These are phyloP conservation scores for Epichloe aotearoae DNA, from an alignment of 2,329 filamentous ascomycete species.

Conservation along the genomic window DNA sequence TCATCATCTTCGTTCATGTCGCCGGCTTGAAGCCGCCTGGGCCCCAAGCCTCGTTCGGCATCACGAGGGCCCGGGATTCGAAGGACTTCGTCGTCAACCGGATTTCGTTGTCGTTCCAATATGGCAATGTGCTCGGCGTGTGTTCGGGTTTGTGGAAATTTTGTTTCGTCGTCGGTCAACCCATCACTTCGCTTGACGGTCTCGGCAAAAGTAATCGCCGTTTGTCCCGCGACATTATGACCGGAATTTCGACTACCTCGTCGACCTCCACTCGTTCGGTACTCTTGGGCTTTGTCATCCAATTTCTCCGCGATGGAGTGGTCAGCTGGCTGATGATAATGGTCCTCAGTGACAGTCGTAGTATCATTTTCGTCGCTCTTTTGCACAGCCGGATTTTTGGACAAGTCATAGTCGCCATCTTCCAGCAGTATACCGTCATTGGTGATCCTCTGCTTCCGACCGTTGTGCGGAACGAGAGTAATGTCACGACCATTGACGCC, in stretches of 20 bases:
- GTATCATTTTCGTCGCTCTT: constrained; percentile 27
- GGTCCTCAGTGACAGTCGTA: constrained; percentile 16
- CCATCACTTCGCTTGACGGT: constrained; percentile 49
- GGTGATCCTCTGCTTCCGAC: constrained; percentile 40
- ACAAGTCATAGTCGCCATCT: constrained; percentile 21
- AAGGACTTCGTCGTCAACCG: constrained; percentile 58
- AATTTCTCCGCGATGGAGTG: constrained; percentile 3
- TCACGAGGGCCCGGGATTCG: constrained; percentile 88
- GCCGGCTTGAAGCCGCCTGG: constrained; percentile 35
- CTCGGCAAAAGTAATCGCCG: constrained; percentile 53
- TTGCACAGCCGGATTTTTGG: constrained; percentile 8
- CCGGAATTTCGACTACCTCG: constrained; percentile 1
- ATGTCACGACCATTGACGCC: constrained; percentile 56
- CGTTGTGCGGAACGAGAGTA: constrained; percentile 47
- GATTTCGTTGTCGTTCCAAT: constrained; percentile 68
- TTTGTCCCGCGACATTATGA: constrained; percentile 8
- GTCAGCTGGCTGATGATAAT: background rate
- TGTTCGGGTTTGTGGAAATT: constrained; percentile 35
- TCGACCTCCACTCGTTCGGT: background rate
- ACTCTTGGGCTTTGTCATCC: background rate
- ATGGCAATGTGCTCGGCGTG: constrained; percentile 80
- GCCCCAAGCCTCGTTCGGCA: constrained; percentile 68
- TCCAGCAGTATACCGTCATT: constrained; percentile 46
- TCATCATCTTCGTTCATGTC: constrained; percentile 25
- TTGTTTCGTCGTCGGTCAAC: constrained; percentile 32